Conservation (phyloP, 306 rosid genomes). For the Herpetospermum pedunculosum region DNA sequence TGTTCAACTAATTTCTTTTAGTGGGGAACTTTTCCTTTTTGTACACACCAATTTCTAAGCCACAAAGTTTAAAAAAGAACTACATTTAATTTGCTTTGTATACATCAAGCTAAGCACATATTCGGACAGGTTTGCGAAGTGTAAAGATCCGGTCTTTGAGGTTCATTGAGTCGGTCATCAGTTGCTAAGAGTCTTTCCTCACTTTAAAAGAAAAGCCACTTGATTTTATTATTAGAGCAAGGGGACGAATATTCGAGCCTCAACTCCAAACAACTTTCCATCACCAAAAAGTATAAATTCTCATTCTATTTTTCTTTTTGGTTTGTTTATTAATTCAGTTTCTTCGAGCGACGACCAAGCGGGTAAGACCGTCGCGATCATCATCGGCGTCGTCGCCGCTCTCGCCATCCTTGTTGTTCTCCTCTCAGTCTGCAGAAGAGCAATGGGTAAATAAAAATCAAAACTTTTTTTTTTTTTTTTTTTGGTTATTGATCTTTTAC, state of each 20-base stretch:
- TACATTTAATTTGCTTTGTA: neutral
- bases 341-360: conserved; percentile 45
- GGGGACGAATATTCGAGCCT: no score
- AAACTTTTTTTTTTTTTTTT: neutral
- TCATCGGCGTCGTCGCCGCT: conserved; percentile 57
- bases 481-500: no score
- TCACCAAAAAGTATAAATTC: neutral
- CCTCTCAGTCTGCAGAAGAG: conserved; percentile 72
- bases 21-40: neutral
- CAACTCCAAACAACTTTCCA: neutral
- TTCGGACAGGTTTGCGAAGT: no score
- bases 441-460: conserved; percentile 31
- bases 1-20: no score
- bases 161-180: no score
- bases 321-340: conserved; percentile 34
- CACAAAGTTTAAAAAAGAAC: neutral
- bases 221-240: no score
- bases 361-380: conserved; percentile 77
- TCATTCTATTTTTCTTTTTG: neutral
- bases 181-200: no score
- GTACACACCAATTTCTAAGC: neutral
- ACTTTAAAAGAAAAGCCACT: no score
- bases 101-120: no score
- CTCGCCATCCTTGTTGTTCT: conserved; percentile 69
- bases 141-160: no score